These are phyloP conservation scores for Lichtheimia hyalospora DNA, from an alignment of 371 early-diverging fungal genomes.

Conservation along the genomic window DNA sequence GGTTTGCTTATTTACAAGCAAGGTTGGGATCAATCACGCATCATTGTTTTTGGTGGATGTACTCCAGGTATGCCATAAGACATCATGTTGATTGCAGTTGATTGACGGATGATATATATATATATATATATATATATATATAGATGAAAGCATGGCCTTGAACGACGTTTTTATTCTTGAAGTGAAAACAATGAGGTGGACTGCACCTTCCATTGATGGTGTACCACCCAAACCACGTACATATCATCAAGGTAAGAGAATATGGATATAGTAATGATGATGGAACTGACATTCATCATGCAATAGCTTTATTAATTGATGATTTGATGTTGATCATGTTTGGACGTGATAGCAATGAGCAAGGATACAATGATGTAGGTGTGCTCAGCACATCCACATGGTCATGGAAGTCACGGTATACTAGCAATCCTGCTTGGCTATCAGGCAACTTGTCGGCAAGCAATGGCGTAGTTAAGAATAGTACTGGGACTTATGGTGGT, in stretches of 20 bases:
- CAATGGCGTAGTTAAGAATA: not conserved
- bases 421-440: conserved; percentile 3
- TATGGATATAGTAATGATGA: too few relatives aligned
- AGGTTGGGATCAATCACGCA: conserved; percentile 6
- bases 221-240: conserved; percentile 38
- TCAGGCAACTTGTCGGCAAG: conserved; percentile 9
- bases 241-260: conserved; percentile 36
- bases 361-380: conserved; percentile 11
- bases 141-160: conserved; percentile 12
- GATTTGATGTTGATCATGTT: conserved; percentile 11
- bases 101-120: conserved; percentile 16
- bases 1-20: too few relatives aligned
- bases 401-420: conserved; percentile 3
- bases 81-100: not conserved
- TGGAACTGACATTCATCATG: too few relatives aligned
- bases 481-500: not conserved
- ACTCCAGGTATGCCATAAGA: conserved; percentile 15
- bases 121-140: not conserved
- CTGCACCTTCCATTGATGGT: conserved; percentile 33
- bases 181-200: conserved; percentile 36
- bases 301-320: conserved; percentile 1
- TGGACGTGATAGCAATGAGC: not conserved
- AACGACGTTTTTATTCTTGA: conserved; percentile 43
- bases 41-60: conserved; percentile 44
- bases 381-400: conserved; percentile 8